Evolutionary conservation across 805 yeast genomes (phyloP).

Genomic region (Kurtzmaniella fragi): DNA sequence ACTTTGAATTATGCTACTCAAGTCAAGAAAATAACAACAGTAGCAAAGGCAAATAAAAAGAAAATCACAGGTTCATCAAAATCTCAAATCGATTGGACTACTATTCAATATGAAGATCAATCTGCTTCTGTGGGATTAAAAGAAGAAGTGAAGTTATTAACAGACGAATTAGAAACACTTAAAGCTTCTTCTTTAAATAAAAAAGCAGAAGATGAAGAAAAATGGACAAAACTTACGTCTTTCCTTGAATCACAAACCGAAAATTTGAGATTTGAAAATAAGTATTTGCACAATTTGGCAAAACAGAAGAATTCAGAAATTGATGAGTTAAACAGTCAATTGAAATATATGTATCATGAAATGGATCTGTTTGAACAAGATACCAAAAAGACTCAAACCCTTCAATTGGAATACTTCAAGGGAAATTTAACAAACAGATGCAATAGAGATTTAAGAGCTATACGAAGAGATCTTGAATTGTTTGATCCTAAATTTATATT

Average conservation of each 20-base stretch:
- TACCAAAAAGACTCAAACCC: neutral
- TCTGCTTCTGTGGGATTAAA: slow-evolving; percentile 24
- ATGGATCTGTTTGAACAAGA: slow-evolving; percentile 6
- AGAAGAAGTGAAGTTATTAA: slow-evolving; percentile 27
- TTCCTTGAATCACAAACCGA: slow-evolving; percentile 28
- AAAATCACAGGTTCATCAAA: slow-evolving; percentile 13
- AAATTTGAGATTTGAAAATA: slow-evolving; percentile 29
- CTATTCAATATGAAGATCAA: slow-evolving; percentile 13
- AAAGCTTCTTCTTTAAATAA: slow-evolving; percentile 5
- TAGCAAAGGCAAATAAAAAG: slow-evolving; percentile 44
- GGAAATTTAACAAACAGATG: slow-evolving; percentile 6
- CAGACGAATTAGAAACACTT: slow-evolving; percentile 15
- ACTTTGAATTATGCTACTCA: slow-evolving; percentile 76
- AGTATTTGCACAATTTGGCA: slow-evolving; percentile 21
- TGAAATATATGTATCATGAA: slow-evolving; percentile 18
- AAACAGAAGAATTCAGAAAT: slow-evolving; percentile 13
- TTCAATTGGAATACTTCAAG: slow-evolving; percentile 1
- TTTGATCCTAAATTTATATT: slow-evolving; percentile 12
- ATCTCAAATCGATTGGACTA: slow-evolving; percentile 27
- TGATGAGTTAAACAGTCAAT: slow-evolving; percentile 19
- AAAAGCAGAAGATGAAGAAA: slow-evolving; percentile 6
- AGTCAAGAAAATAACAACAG: slow-evolving; percentile 63
- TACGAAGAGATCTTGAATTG: slow-evolving; percentile 10
- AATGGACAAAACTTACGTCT: slow-evolving; percentile 20
- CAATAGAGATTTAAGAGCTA: slow-evolving; percentile 2